Conservation (phyloP, 495 filamentous ascomycete genomes). For the Extremus antarcticus region DNA sequence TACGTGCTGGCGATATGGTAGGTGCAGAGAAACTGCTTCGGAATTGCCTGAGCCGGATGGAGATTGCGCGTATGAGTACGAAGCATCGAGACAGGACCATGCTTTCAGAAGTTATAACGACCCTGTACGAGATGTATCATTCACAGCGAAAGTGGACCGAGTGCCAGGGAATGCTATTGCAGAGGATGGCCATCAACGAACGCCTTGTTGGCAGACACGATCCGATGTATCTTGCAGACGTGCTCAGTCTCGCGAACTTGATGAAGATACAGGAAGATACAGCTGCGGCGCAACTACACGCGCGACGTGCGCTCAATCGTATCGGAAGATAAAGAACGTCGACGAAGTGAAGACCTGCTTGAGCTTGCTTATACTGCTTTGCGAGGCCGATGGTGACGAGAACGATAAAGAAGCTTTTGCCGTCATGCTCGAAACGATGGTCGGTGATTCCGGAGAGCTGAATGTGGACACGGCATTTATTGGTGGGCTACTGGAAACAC, state of each 20-base stretch:
- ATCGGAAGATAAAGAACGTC: not conserved
- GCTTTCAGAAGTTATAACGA: not conserved
- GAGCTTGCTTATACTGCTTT: not conserved
- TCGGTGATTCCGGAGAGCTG: too few species aligned
- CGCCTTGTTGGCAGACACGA: not conserved
- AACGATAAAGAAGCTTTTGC: constrained; percentile 2
- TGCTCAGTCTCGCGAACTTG: not conserved
- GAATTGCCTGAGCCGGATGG: not conserved
- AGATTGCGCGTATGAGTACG: not conserved
- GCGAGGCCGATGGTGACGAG: not conserved
- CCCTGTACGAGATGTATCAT: not conserved
- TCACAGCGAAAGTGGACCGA: not conserved
- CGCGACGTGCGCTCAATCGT: constrained; percentile 2
- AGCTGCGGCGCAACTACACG: not conserved
- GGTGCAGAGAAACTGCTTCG: not conserved
- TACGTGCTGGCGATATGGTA: not conserved
- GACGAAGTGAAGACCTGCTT: not conserved
- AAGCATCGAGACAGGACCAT: too few species aligned
- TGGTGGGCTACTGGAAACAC: too few species aligned
- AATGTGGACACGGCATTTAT: too few species aligned
- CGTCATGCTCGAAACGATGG: not conserved
- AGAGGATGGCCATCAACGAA: constrained; percentile 2
- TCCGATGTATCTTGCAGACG: not conserved
- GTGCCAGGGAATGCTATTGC: not conserved
- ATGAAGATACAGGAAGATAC: not conserved